Evolutionary conservation across 345 rosid species (phyloP).

Genomic region (Trapa incisa): DNA sequence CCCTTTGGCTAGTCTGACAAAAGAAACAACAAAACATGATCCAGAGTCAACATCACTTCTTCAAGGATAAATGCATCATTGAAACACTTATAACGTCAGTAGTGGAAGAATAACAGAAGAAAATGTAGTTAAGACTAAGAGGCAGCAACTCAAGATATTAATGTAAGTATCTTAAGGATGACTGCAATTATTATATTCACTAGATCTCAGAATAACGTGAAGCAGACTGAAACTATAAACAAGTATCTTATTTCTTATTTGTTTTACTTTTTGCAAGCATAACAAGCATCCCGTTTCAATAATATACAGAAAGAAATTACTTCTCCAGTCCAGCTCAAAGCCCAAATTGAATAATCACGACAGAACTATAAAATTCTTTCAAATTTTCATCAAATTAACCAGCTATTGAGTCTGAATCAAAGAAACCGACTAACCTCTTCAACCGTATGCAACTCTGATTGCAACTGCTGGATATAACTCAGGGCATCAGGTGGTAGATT

Average conservation of each 20-base stretch:
- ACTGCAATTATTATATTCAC: background rate
- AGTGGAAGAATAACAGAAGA: background rate
- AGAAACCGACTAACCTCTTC: conserved; percentile 36
- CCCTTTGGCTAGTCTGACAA: background rate
- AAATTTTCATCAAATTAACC: background rate
- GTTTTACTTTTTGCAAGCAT: too few species aligned
- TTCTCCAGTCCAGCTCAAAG: background rate
- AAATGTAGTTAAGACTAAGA: background rate
- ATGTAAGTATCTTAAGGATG: background rate
- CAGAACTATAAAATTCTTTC: background rate
- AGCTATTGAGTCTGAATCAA: too few species aligned
- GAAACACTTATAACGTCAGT: background rate
- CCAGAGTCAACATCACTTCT: background rate
- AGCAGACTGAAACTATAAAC: background rate
- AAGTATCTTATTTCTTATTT: background rate
- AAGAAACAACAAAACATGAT: background rate
- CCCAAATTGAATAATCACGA: background rate
- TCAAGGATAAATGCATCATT: background rate
- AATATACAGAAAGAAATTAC: background rate
- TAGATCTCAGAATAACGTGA: background rate
- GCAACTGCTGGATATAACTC: conserved; percentile 49
- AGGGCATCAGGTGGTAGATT: conserved; percentile 62
- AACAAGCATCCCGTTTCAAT: background rate
- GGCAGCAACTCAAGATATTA: background rate
- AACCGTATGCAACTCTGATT: conserved; percentile 40